Base-by-base conservation (phyloP, 164 flowering plant genomes). In the Vitis cinerea region DNA sequence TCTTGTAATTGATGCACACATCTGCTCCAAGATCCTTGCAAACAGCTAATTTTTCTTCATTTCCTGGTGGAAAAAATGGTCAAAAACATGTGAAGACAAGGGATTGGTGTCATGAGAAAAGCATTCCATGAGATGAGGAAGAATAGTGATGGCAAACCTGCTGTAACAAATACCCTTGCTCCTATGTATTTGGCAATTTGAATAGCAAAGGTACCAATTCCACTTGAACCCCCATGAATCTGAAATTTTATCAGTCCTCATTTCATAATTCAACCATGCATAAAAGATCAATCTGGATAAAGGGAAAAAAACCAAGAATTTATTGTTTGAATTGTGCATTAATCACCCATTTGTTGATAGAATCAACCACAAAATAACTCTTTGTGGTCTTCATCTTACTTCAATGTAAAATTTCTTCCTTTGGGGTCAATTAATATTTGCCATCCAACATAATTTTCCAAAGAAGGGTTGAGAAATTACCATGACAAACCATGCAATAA, bases 161-260 rank as follows among this genome's bases (percentile, higher is more conserved):
- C 97, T 37, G 98, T 94, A 61, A 87, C 87, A 76, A 95, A 88
- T 10, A 92, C 99, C 75, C 73, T 86, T 11, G 72, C 86, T 69
- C 98, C 98, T 49, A 9, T 68, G 75, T 80, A 79, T 69, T 91
- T 91, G 57, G 98, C 99, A 11, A 92, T 85, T 83, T 95, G 97
- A 80, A 95, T 86, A 0, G 96, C 98, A 83, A 95, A 95, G 16
- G 94, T 92, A 44, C 99, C 97, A 62, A 95, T 95, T 68, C 99
- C 98, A 74, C 99, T 92, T 50, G 99, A 92, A 37, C 98, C 99
- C 29, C 96, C 99, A 78, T 95, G 98, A 77, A 91, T 71, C 98
- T 90, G 84, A 72, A 77, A 77, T 53, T 57, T 44, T 4, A n/a
- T 37, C 48, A 68, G 31, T 61, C 31, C 61, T 68, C 65, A 57